Evolutionary conservation across 495 filamentous ascomycete species (phyloP).

Genomic region (Daldinia loculata): DNA sequence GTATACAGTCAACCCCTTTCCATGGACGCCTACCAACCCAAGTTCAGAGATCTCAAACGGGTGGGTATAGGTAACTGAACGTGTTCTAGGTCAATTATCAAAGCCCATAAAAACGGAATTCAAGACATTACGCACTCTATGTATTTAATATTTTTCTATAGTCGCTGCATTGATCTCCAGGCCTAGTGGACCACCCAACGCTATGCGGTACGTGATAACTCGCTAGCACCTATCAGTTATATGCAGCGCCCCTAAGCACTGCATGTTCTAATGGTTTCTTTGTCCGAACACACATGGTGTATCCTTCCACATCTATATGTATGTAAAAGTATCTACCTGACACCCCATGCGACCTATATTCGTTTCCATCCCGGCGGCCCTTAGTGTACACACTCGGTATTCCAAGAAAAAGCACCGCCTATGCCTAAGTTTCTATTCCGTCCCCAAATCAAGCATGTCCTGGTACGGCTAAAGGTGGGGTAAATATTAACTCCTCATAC

Average conservation of each 20-base stretch:
- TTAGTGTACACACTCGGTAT: slow-evolving; percentile 19
- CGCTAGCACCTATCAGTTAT: background rate
- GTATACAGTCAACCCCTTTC: too few relatives aligned
- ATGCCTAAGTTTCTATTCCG: background rate
- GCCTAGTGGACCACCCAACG: background rate
- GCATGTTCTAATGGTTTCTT: slow-evolving; percentile 8
- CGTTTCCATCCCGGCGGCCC: background rate
- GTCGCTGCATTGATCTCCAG: background rate
- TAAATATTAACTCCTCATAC: background rate
- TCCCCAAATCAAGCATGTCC: background rate
- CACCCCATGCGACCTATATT: slow-evolving; percentile 2
- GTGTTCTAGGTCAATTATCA: background rate
- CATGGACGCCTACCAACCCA: too few relatives aligned
- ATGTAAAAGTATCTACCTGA: slow-evolving; percentile 4
- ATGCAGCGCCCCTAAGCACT: background rate
- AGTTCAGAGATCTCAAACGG: too few relatives aligned
- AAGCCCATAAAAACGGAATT: background rate
- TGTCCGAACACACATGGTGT: slow-evolving; percentile 10
- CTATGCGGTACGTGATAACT: background rate
- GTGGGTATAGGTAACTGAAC: background rate
- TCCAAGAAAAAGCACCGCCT: slow-evolving; percentile 10
- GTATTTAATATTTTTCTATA: background rate
- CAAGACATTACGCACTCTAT: background rate
- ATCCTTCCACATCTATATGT: slow-evolving; percentile 27
- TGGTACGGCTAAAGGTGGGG: background rate